Conservation (phyloP, 371 early-diverging fungal species). For the Nematocida displodere region DNA sequence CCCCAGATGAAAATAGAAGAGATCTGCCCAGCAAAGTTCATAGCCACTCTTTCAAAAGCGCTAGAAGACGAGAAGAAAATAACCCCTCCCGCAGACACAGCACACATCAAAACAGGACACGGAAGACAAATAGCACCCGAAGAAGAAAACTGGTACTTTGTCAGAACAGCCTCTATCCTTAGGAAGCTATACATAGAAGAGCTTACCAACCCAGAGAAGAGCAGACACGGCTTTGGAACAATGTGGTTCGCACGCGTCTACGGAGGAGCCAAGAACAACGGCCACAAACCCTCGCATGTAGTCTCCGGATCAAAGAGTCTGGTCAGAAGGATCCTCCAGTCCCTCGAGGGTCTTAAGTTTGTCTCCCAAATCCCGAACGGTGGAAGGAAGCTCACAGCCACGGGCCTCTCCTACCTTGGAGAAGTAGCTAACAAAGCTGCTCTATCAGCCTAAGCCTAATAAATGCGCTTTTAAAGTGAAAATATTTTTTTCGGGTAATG, state of each 20-base stretch:
- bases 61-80: slow-evolving; percentile 58
- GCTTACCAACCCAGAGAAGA: slow-evolving; percentile 32
- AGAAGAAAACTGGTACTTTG: slow-evolving; percentile 62
- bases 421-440: slow-evolving; percentile 22
- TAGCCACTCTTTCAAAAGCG: slow-evolving; percentile 48
- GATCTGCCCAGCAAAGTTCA: slow-evolving; percentile 58
- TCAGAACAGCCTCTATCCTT: slow-evolving; percentile 61
- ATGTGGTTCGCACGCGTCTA: slow-evolving; percentile 47
- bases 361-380: slow-evolving; percentile 20
- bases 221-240: slow-evolving; percentile 45
- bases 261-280: slow-evolving; percentile 50
- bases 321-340: slow-evolving; percentile 39
- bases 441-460: not conserved
- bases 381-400: slow-evolving; percentile 40
- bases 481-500: slow-evolving; percentile 25
- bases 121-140: slow-evolving; percentile 63
- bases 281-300: slow-evolving; percentile 54
- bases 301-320: slow-evolving; percentile 52
- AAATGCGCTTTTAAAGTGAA: not conserved
- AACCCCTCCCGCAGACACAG: slow-evolving; percentile 52
- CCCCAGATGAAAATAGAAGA: slow-evolving; percentile 60
- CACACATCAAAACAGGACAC: slow-evolving; percentile 62
- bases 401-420: slow-evolving; percentile 17
- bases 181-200: slow-evolving; percentile 56
- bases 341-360: slow-evolving; percentile 13